These are phyloP conservation scores for Aspergillus phoenicis DNA, from an alignment of 2,329 filamentous ascomycete genomes.

Conservation along the genomic window DNA sequence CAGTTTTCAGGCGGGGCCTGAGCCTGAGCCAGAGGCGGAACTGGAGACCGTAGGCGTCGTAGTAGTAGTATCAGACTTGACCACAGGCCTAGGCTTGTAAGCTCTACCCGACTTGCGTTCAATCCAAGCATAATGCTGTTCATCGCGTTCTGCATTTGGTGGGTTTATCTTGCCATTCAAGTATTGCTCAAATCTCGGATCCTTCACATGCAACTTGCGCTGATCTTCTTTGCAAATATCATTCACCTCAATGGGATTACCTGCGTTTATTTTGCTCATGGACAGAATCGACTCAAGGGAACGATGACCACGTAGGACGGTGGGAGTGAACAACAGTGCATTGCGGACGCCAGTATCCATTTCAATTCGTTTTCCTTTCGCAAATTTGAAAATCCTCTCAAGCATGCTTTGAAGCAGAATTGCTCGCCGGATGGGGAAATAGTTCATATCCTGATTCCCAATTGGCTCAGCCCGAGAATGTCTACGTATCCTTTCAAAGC, in stretches of 20 bases:
- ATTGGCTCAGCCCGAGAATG: neutral
- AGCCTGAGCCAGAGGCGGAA: too few relatives aligned
- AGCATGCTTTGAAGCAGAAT: neutral
- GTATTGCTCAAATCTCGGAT: neutral
- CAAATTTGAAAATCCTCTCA: neutral
- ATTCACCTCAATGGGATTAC: too few relatives aligned
- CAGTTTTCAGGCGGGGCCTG: too few relatives aligned
- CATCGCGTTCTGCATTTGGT: too few relatives aligned
- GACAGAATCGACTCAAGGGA: neutral
- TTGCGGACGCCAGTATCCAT: neutral
- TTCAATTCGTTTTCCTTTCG: fast-evolving
- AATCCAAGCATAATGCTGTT: too few relatives aligned
- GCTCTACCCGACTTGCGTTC: too few relatives aligned
- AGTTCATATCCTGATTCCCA: neutral
- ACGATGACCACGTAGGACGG: constrained; percentile 8
- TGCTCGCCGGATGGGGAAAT: neutral
- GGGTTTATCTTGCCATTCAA: neutral
- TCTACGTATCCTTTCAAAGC: neutral
- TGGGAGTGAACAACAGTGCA: neutral
- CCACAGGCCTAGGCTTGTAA: too few relatives aligned
- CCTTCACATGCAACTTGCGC: neutral
- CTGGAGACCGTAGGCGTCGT: too few relatives aligned
- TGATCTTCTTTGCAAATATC: neutral
- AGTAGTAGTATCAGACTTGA: too few relatives aligned
- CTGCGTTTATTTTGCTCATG: neutral